phyloP scores from a whole-genome alignment of 345 rosid genomes.

The Salix arbutifolia region DNA sequence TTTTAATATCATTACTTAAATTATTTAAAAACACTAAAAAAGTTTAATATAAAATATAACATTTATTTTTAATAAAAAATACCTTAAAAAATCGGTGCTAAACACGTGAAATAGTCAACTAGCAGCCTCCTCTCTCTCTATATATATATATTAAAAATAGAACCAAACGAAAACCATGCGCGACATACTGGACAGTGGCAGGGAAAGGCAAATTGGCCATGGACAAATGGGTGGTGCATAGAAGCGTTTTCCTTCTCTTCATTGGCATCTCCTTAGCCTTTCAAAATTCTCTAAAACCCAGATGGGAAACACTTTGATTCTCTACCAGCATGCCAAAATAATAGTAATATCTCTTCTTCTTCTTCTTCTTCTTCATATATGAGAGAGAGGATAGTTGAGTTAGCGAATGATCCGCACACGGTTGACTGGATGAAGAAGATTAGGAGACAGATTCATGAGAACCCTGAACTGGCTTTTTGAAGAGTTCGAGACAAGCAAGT shows the following conservation, averaged over 20 bases:
- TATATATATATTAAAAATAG: no score
- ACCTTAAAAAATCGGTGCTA: no score
- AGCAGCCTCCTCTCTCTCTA: no score
- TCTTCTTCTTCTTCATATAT: not conserved
- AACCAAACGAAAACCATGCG: not conserved
- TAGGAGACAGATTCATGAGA: conserved; percentile 52
- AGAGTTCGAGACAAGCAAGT: conserved; percentile 52
- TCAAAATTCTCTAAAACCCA: not conserved
- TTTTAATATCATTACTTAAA: no score
- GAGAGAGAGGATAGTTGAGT: conserved; percentile 22
- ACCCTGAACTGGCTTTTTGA: conserved; percentile 60
- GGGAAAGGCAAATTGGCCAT: not conserved
- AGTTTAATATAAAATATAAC: no score
- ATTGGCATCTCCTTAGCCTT: not conserved
- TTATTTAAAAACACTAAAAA: no score
- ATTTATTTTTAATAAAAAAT: no score
- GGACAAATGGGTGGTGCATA: not conserved
- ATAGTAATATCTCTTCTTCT: not conserved
- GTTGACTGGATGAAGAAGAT: conserved; percentile 41
- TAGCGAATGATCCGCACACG: conserved; percentile 34
- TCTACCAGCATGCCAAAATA: not conserved
- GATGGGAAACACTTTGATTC: not conserved
- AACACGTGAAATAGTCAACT: no score
- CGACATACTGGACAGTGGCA: not conserved
- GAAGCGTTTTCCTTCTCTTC: not conserved